Conservation (phyloP, 495 filamentous ascomycete species). For the Amniculicola lignicola region DNA sequence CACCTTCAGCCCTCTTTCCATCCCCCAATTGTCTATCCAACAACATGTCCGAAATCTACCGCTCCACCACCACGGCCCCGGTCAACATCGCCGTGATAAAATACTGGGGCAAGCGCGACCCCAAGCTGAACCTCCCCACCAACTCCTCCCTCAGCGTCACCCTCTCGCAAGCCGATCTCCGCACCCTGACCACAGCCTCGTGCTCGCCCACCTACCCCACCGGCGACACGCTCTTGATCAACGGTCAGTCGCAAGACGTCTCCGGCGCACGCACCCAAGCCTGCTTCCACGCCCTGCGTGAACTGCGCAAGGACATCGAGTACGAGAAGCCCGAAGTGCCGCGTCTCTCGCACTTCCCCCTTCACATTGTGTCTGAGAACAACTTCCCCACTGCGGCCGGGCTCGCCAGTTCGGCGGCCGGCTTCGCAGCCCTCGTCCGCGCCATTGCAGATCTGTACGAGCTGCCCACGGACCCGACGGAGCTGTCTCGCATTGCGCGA, state of each 20-base stretch:
- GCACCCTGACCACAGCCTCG: slow-evolving; percentile 92
- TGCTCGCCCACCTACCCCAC: slow-evolving; percentile 72
- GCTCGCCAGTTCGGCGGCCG: slow-evolving; percentile 85
- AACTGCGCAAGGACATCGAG: slow-evolving; percentile 73
- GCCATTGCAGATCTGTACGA: slow-evolving; percentile 90
- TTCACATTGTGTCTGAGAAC: slow-evolving; percentile 87
- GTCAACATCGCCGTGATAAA: slow-evolving; percentile 99
- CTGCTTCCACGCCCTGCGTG: slow-evolving; percentile 80
- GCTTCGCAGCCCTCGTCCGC: slow-evolving; percentile 90
- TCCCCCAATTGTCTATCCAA: neutral
- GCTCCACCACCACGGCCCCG: slow-evolving; percentile 90
- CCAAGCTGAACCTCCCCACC: slow-evolving; percentile 89
- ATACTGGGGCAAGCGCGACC: slow-evolving; percentile 97
- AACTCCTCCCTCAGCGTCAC: slow-evolving; percentile 97
- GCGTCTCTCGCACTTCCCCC: slow-evolving; percentile 66
- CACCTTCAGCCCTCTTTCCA: neutral
- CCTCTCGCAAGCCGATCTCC: slow-evolving; percentile 87
- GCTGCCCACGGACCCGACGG: slow-evolving; percentile 70
- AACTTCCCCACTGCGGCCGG: slow-evolving; percentile 99
- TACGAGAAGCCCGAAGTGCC: slow-evolving; percentile 66
- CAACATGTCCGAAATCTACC: slow-evolving; percentile 63
- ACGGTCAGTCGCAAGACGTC: slow-evolving; percentile 77
- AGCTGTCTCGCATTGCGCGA: slow-evolving; percentile 84
- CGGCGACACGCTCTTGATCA: slow-evolving; percentile 76
- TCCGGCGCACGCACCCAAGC: slow-evolving; percentile 83